Evolutionary conservation across 768 basidiomycete genomes (phyloP).

Genomic region (Russula sp.): DNA sequence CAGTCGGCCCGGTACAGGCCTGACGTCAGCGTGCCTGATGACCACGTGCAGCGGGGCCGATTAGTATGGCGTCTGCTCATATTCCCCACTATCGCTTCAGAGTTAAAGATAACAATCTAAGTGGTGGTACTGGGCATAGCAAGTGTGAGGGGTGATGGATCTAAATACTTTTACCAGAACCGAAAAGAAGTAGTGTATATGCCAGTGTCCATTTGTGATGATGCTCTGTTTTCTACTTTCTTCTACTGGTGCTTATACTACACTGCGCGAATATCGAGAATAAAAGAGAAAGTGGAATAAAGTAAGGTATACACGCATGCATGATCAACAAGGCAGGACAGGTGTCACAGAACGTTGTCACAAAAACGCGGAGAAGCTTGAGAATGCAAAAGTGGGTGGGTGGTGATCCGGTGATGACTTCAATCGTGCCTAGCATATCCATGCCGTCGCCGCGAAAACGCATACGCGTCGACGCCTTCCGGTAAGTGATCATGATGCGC

Average conservation of each 20-base stretch:
- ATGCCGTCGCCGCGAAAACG: conserved; percentile 8
- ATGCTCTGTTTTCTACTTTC: not conserved
- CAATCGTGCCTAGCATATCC: conserved; percentile 3
- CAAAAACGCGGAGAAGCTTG: not conserved
- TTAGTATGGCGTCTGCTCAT: too few species aligned
- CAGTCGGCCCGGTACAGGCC: not conserved
- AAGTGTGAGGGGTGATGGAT: not conserved
- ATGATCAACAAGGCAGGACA: not conserved
- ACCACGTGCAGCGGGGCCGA: too few species aligned
- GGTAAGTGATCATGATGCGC: conserved; percentile 1
- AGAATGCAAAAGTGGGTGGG: not conserved
- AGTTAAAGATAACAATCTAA: not conserved
- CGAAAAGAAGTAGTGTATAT: not conserved
- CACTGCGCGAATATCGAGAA: not conserved
- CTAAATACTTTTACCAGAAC: not conserved
- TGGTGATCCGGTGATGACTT: not conserved
- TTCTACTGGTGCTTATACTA: not conserved
- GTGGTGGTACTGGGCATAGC: not conserved
- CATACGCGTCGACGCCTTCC: conserved; percentile 3
- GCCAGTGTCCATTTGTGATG: not conserved
- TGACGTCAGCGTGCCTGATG: too few species aligned
- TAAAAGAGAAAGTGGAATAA: not conserved
- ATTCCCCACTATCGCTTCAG: too few species aligned
- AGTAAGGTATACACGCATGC: conserved; percentile 9
- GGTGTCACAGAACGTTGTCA: not conserved